Conservation (phyloP, 176 grass and related monocot genomes). For the Musa troglodytarum region DNA sequence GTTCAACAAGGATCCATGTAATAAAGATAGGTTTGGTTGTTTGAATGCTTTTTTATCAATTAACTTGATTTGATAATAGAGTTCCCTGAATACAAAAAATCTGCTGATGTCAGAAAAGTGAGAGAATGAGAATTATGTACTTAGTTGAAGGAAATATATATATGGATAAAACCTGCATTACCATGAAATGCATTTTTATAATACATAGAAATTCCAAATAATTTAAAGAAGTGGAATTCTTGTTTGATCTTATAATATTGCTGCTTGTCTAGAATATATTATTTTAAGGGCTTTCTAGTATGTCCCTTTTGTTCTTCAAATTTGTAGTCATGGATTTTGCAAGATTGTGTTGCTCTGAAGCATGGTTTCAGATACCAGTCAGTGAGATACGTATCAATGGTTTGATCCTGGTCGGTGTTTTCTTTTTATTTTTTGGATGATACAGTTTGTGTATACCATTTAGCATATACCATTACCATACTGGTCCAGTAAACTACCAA, state of each 20-base stretch:
- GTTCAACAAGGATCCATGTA: neutral
- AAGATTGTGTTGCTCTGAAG: neutral
- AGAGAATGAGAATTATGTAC: neutral
- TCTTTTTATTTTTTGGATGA: too few relatives aligned
- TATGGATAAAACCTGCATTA: too few relatives aligned
- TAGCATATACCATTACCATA: too few relatives aligned
- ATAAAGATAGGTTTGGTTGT: neutral
- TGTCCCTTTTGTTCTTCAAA: neutral
- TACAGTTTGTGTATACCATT: too few relatives aligned
- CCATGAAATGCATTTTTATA: too few relatives aligned
- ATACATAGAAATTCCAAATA: neutral
- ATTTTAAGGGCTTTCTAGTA: neutral
- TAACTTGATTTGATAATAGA: neutral
- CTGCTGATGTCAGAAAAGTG: neutral
- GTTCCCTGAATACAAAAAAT: neutral
- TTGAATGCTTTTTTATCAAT: neutral
- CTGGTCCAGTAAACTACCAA: too few relatives aligned
- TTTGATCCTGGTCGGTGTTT: too few relatives aligned
- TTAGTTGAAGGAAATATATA: neutral
- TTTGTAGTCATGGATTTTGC: neutral
- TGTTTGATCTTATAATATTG: neutral
- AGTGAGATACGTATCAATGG: too few relatives aligned
- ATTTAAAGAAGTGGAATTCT: neutral
- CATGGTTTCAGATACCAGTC: neutral
- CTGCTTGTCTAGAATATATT: neutral